Evolutionary conservation across 2,329 filamentous ascomycete genomes (phyloP).

Genomic region (Trichoderma sp.): DNA sequence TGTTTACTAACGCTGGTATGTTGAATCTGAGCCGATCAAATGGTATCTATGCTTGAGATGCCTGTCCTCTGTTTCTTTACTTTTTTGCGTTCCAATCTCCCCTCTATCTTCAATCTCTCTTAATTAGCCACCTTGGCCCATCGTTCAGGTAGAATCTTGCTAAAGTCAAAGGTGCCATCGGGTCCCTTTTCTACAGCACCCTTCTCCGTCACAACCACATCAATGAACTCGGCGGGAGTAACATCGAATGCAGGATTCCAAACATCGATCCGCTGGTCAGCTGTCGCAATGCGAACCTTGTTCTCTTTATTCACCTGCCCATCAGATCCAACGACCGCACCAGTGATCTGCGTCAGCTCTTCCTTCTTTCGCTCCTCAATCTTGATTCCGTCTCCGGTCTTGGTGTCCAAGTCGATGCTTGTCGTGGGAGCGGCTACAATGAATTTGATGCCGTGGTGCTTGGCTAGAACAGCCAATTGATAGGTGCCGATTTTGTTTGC

Average conservation of each 20-base stretch:
- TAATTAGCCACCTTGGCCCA: conserved; percentile 47
- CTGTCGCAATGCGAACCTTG: conserved; percentile 77
- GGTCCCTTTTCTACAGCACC: conserved; percentile 79
- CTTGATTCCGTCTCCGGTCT: conserved; percentile 76
- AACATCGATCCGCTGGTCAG: conserved; percentile 75
- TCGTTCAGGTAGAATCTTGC: conserved; percentile 58
- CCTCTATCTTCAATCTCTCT: neutral
- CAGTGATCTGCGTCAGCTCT: conserved; percentile 84
- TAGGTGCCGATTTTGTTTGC: conserved; percentile 99
- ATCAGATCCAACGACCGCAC: conserved; percentile 68
- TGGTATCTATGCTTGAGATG: neutral
- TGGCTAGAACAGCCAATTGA: conserved; percentile 85
- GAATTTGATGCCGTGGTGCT: conserved; percentile 87
- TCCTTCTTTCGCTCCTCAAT: conserved; percentile 85
- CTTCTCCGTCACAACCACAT: conserved; percentile 91
- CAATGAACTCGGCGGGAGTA: conserved; percentile 84
- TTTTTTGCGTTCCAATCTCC: neutral
- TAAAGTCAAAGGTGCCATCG: conserved; percentile 71
- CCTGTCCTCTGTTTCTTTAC: neutral
- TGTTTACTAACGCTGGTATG: conserved; percentile 6
- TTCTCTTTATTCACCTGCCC: conserved; percentile 65
- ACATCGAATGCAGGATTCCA: conserved; percentile 99
- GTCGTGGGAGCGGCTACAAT: conserved; percentile 93
- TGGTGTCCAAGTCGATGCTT: conserved; percentile 84
- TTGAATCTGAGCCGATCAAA: neutral